Evolutionary conservation across 2,329 filamentous ascomycete genomes (phyloP).

Genomic region (Fusarium newnesense): DNA sequence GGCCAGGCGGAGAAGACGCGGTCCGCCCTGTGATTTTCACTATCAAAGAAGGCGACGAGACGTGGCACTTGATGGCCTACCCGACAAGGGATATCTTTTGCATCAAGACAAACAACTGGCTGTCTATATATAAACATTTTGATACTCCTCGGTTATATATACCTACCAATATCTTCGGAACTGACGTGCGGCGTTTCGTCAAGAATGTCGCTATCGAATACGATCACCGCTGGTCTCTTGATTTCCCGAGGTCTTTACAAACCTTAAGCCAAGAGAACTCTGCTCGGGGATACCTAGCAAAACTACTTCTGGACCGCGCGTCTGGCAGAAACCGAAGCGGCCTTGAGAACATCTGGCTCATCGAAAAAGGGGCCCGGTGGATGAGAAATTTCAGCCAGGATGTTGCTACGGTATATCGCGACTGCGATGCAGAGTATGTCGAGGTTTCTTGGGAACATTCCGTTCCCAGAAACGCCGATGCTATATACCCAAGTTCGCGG

Average conservation of each 20-base stretch:
- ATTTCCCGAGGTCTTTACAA: background rate
- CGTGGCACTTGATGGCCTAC: background rate
- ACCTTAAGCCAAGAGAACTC: background rate
- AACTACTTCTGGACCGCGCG: background rate
- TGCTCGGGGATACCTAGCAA: background rate
- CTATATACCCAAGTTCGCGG: background rate
- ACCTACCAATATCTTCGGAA: background rate
- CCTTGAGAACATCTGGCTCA: background rate
- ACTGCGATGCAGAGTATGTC: constrained; percentile 6
- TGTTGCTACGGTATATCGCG: background rate
- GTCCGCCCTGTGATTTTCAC: too few relatives aligned
- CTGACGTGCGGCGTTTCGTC: background rate
- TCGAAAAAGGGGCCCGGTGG: constrained; percentile 1
- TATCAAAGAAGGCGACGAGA: accelerated
- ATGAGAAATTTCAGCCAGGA: background rate
- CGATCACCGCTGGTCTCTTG: background rate
- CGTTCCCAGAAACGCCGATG: too few relatives aligned
- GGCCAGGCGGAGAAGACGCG: accelerated
- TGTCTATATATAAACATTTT: background rate
- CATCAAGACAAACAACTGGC: background rate
- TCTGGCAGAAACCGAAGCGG: accelerated
- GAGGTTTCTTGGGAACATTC: background rate
- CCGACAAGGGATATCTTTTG: background rate
- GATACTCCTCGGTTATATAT: background rate
- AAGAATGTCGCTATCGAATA: background rate